Conservation (phyloP, 768 basidiomycete genomes). For the Tulasnella sp. region DNA sequence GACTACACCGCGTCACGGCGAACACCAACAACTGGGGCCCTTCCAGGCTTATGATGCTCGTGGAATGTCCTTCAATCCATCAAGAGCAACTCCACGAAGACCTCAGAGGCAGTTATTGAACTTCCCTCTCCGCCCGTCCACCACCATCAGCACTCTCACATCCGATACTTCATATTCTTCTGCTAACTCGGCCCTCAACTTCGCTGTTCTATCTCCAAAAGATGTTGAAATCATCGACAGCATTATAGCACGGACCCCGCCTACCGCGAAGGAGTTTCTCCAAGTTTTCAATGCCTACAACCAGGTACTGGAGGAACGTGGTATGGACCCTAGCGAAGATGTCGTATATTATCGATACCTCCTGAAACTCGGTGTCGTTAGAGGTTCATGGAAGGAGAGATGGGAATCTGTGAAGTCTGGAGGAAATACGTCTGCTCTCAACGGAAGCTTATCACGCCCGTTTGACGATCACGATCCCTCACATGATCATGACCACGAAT, state of each 20-base stretch:
- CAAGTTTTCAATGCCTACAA: slow-evolving; percentile 86
- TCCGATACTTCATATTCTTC: slow-evolving; percentile 26
- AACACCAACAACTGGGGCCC: neutral
- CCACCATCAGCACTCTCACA: slow-evolving; percentile 14
- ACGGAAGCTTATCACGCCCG: slow-evolving; percentile 31
- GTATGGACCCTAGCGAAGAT: slow-evolving; percentile 75
- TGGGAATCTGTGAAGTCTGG: slow-evolving; percentile 73
- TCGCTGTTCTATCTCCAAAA: slow-evolving; percentile 48
- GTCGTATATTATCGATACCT: slow-evolving; percentile 81
- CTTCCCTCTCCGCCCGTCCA: neutral
- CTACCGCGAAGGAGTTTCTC: slow-evolving; percentile 72
- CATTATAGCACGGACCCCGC: slow-evolving; percentile 69
- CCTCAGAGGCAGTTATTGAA: slow-evolving; percentile 15
- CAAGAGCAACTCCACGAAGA: slow-evolving; percentile 2
- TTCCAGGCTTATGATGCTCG: slow-evolving; percentile 23
- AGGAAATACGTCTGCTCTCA: slow-evolving; percentile 44
- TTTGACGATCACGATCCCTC: neutral
- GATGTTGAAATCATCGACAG: slow-evolving; percentile 76
- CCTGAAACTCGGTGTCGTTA: slow-evolving; percentile 79
- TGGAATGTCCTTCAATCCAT: slow-evolving; percentile 28
- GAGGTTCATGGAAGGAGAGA: slow-evolving; percentile 82
- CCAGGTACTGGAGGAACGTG: slow-evolving; percentile 71
- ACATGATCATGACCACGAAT: slow-evolving; percentile 21
- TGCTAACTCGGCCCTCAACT: slow-evolving; percentile 32
- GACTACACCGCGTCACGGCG: slow-evolving; percentile 15